These are phyloP conservation scores for Gentiana macrophylla DNA, from an alignment of 257 asterid species.

Conservation along the genomic window DNA sequence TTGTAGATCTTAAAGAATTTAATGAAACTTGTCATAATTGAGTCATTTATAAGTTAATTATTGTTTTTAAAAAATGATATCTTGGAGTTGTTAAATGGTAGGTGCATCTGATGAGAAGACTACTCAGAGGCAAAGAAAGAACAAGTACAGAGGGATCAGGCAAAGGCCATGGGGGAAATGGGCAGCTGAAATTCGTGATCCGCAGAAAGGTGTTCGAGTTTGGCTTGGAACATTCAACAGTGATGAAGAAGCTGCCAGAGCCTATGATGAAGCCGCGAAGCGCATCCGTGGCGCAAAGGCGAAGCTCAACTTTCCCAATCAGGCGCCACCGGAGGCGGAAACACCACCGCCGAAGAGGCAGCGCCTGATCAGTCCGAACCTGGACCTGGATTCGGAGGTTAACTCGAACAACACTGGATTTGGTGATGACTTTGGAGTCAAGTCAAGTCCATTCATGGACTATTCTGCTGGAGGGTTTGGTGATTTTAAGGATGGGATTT, in stretches of 20 bases:
- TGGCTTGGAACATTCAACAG: constrained; percentile 89
- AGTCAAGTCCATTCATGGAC: no score
- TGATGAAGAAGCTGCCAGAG: constrained; percentile 89
- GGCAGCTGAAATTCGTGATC: constrained; percentile 97
- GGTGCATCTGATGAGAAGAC: no score
- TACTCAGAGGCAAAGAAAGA: constrained; percentile 15
- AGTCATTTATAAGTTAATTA: no score
- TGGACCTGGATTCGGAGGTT: neutral
- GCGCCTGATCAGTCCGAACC: no score
- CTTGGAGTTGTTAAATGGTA: no score
- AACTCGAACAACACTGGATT: neutral
- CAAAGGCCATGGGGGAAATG: constrained; percentile 97
- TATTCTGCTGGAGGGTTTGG: no score
- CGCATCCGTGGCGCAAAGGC: constrained; percentile 80
- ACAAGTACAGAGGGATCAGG: constrained; percentile 70
- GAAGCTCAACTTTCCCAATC: constrained; percentile 74
- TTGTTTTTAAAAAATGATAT: no score
- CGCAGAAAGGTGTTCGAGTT: constrained; percentile 82
- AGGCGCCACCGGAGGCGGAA: constrained; percentile 1
- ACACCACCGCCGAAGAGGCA: no score
- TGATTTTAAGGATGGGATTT: no score
- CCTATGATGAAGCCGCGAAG: constrained; percentile 77
- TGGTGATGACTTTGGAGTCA: no score
- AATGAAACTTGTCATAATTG: no score
- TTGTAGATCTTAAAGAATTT: no score